These are phyloP conservation scores for Fragaria iinumae DNA, from an alignment of 306 rosid species.

Conservation along the genomic window DNA sequence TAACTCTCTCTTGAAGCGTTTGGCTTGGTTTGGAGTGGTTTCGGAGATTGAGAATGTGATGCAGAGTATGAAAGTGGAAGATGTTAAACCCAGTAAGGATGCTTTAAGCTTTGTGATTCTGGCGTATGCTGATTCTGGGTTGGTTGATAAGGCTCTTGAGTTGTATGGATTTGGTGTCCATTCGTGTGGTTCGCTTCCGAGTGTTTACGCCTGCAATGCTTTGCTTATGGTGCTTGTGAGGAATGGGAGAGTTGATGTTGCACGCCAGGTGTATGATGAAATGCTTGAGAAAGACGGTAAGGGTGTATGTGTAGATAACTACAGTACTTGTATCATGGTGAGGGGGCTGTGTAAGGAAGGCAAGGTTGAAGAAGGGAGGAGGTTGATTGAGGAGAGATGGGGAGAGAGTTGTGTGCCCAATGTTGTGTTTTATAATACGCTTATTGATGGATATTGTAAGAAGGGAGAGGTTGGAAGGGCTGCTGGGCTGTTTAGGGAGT, in stretches of 20 bases:
- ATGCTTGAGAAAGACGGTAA: slow-evolving; percentile 40
- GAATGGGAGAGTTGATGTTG: slow-evolving; percentile 41
- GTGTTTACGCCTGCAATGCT: slow-evolving; percentile 50
- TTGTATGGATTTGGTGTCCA: slow-evolving; percentile 34
- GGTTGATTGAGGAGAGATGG: slow-evolving; percentile 63
- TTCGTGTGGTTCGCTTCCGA: slow-evolving; percentile 45
- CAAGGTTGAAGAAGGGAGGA: slow-evolving; percentile 56
- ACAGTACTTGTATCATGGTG: slow-evolving; percentile 64
- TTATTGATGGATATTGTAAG: slow-evolving; percentile 71
- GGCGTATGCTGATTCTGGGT: slow-evolving; percentile 52
- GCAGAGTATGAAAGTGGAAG: slow-evolving; percentile 38
- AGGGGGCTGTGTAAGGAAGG: slow-evolving; percentile 65
- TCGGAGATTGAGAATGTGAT: slow-evolving; percentile 52
- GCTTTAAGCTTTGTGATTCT: slow-evolving; percentile 47
- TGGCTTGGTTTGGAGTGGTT: slow-evolving; percentile 54
- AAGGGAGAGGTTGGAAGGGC: slow-evolving; percentile 58
- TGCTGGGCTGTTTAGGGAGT: slow-evolving; percentile 44
- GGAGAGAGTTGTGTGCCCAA: slow-evolving; percentile 68
- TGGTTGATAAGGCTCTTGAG: slow-evolving; percentile 55
- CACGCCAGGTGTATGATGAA: slow-evolving; percentile 64
- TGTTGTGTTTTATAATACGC: slow-evolving; percentile 66
- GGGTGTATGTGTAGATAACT: slow-evolving; percentile 44
- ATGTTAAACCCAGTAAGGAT: slow-evolving; percentile 48
- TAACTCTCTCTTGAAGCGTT: slow-evolving; percentile 63
- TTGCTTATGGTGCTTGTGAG: slow-evolving; percentile 50